phyloP scores from a whole-genome alignment of 2,329 filamentous ascomycete genomes.

The Davidsoniella eucalypti region DNA sequence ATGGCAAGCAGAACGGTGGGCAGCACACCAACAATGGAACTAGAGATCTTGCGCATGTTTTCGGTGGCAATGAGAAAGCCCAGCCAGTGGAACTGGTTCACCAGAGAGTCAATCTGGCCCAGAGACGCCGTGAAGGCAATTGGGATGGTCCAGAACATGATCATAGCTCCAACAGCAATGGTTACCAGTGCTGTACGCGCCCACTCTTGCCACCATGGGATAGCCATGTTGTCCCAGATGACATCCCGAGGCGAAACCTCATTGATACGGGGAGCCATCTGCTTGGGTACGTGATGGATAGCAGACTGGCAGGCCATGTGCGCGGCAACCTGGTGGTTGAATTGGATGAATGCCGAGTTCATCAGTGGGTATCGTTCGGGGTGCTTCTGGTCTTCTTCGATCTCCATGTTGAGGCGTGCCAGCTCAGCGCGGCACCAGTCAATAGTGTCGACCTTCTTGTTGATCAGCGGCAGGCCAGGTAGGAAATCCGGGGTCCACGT shows the following conservation, averaged over 20 bases:
- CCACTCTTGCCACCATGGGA: constrained; percentile 87
- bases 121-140: constrained; percentile 76
- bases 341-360: constrained; percentile 96
- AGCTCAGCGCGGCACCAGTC: constrained; percentile 78
- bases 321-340: constrained; percentile 92
- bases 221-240: constrained; percentile 93
- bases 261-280: constrained; percentile 85
- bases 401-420: constrained; percentile 76
- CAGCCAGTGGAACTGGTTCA: constrained; percentile 51
- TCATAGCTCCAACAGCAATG: constrained; percentile 51
- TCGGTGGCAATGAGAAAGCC: constrained; percentile 45
- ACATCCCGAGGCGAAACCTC: constrained; percentile 89
- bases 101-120: constrained; percentile 58
- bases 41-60: constrained; percentile 42
- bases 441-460: constrained; percentile 88
- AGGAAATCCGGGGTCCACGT: constrained; percentile 48
- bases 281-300: constrained; percentile 77
- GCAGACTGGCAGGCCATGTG: constrained; percentile 95
- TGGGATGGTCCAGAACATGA: constrained; percentile 79
- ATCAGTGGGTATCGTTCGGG: constrained; percentile 77
- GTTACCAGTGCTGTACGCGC: constrained; percentile 51
- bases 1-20: constrained; percentile 63
- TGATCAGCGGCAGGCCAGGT: constrained; percentile 59
- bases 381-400: constrained; percentile 74
- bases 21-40: constrained; percentile 65